Evolutionary conservation across 768 basidiomycete species (phyloP).

Genomic region (Termitomyces sp.): DNA sequence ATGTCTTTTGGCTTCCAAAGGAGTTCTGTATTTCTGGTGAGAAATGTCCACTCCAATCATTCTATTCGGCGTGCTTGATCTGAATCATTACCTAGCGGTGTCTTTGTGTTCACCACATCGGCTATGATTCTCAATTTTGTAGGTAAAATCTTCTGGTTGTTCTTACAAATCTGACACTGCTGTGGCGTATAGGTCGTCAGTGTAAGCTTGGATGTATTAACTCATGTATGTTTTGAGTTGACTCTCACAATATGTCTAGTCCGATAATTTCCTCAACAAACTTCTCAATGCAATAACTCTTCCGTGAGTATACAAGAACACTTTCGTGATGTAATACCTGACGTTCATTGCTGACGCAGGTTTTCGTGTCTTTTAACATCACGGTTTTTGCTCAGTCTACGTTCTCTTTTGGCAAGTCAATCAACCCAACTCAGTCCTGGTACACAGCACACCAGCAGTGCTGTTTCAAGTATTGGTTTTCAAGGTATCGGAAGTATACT

Average conservation of each 20-base stretch:
- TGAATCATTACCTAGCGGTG: not conserved
- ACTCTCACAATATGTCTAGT: not conserved
- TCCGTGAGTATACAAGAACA: constrained; percentile 2
- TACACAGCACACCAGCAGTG: not conserved
- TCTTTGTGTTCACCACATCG: not conserved
- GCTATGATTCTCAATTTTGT: constrained; percentile 6
- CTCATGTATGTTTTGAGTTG: not conserved
- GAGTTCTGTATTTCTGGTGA: constrained; percentile 14
- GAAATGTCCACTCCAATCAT: not conserved
- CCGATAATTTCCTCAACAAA: constrained; percentile 1
- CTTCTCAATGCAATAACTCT: constrained; percentile 10
- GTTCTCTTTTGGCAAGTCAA: not conserved
- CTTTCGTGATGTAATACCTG: not conserved
- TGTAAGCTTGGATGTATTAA: not conserved
- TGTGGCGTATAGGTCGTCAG: not conserved
- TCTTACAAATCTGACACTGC: not conserved
- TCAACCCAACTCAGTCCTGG: not conserved
- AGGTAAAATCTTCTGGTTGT: not conserved
- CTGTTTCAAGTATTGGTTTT: constrained; percentile 6
- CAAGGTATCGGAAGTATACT: constrained; percentile 1
- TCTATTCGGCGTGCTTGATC: not conserved
- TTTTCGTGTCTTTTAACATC: constrained; percentile 14
- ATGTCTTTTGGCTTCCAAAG: not conserved
- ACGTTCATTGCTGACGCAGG: not conserved
- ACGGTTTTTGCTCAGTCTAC: constrained; percentile 13